Base-by-base conservation (phyloP, 441 rosid genomes). In the Gossypium aridum region DNA sequence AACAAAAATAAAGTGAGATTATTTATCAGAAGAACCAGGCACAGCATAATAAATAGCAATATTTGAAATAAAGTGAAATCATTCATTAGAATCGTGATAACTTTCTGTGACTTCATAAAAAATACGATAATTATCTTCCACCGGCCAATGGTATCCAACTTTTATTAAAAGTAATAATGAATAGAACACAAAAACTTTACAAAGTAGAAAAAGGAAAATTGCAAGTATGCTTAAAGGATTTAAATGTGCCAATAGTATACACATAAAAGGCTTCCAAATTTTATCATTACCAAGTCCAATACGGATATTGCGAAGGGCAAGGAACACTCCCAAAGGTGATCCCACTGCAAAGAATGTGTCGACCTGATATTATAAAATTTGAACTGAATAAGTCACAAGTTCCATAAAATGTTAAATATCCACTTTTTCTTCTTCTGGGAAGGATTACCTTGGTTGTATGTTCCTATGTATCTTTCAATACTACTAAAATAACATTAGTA, bases 311-410 rank as follows among this genome's bases (percentile, higher is more conserved):
- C 96, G 91, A 69, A 93, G 96, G 39, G 97, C 88, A 45, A 93
- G 98, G 79, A 95, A 91, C 78, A 93, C 98, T 79, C 99, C 97
- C 71, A 95, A 91, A 77, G 99, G 99, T 34, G 99, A 93, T 81
- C 99, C 99, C 82, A 96, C 97, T 7, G 98, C 99, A 80, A 90
- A 96, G 84, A 93, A 95, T 57, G 98, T 95, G 80, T 95, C 99
- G 74, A 95, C 96, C 99, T 95, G 83, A 80, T 23, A 60, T 54
- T 20, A 65, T 25, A 62, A 78, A 51, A 76, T 60, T 61, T 54
- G 70, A 47, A 20, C 13, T 45, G 73, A 65, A 77, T 77, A 47
- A 72, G 67, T 59, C 56, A 25, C 31, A 74, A 71, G 53, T 59
- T 73, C 26, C 57, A 13, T 49, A 22, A 39, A 26, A 67, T 59